Conservation (phyloP, 768 basidiomycete species). For the Suillus tomentosus region DNA sequence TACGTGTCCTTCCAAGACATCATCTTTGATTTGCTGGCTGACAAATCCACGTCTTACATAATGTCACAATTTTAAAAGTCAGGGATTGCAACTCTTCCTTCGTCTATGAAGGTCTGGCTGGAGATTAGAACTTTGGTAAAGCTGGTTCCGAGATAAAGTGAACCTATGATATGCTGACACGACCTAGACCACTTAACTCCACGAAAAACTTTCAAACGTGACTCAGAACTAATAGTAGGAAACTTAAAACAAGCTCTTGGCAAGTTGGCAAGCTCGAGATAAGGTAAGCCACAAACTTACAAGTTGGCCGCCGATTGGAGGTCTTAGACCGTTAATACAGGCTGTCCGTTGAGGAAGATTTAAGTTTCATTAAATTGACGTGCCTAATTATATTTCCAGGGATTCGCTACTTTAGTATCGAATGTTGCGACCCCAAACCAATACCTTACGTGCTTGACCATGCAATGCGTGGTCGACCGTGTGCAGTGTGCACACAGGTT, state of each 20-base stretch:
- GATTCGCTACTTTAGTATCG: background rate
- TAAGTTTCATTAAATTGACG: constrained; percentile 1
- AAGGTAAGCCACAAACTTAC: background rate
- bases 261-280: background rate
- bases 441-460: constrained; percentile 2
- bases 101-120: background rate
- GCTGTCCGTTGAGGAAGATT: background rate
- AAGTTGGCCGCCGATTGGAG: background rate
- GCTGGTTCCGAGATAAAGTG: background rate
- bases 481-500: background rate
- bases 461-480: background rate
- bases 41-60: background rate
- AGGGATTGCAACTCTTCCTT: background rate
- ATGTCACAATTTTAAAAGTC: background rate
- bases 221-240: background rate
- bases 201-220: background rate
- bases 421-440: background rate
- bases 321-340: background rate
- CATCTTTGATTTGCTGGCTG: background rate
- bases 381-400: background rate
- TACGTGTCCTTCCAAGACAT: background rate
- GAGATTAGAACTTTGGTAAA: background rate
- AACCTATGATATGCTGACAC: background rate
- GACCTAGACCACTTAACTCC: background rate
- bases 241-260: constrained; percentile 1